A percentile compares a stretch with the other conserved stretches of the same genome.
Evolutionary conservation across 208 protist species (phyloP).

Genomic region (Trichomonas gallinae): DNA sequence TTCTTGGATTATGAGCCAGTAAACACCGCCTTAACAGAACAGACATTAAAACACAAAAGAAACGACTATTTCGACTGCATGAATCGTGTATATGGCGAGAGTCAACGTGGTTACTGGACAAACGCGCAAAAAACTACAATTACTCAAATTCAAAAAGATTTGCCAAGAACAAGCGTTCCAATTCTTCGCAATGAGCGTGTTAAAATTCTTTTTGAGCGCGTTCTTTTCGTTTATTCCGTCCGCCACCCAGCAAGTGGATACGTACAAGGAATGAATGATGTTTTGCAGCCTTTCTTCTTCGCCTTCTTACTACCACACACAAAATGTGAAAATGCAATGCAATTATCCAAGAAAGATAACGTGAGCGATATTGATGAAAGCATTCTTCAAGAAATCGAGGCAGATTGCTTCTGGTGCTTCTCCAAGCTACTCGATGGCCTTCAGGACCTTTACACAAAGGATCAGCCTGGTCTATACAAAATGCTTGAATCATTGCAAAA

Average conservation of each 20-base stretch:
- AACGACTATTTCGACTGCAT: not conserved
- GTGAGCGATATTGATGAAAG: not conserved
- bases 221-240: conserved; percentile 71
- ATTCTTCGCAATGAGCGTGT: not conserved
- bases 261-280: conserved; percentile 76
- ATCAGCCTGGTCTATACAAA: conserved; percentile 60
- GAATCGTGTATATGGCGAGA: not conserved
- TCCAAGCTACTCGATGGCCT: conserved; percentile 58
- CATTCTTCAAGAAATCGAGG: conserved; percentile 52
- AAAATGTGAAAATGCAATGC: not conserved
- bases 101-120: not conserved
- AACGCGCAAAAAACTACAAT: not conserved
- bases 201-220: conserved; percentile 51
- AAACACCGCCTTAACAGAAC: not conserved
- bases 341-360: not conserved
- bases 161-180: not conserved
- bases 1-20: conserved; percentile 9
- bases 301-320: conserved; percentile 39
- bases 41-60: not conserved
- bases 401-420: conserved; percentile 68
- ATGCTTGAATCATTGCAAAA: conserved; percentile 49
- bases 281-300: conserved; percentile 66
- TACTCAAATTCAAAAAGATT: not conserved
- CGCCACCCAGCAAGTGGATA: conserved; percentile 72
- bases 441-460: conserved; percentile 68